Evolutionary conservation across 306 rosid species (phyloP), one percentile per base, ranked within the genome.

Genomic region (Pyrus bretschneideri): DNA sequence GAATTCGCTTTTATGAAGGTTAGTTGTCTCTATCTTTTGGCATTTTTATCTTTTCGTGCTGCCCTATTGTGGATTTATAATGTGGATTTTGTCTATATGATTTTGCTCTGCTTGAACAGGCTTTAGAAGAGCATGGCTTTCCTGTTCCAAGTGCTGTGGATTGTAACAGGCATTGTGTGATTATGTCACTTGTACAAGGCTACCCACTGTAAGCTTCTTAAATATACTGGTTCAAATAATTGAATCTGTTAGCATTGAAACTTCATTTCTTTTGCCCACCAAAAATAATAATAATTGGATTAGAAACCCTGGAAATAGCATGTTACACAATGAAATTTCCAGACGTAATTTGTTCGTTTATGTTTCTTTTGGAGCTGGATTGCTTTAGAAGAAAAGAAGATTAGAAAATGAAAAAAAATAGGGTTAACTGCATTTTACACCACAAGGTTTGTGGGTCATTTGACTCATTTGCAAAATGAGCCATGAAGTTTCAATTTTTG

Each of bases 1-100:
- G 97, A 94, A 76, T 94, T 85, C 79, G 89, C 98, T 68, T 94
- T 94, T 81, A 92, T 94, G 98, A 92, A 91, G 97, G 98, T 91
- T 22, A 49, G 21, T 49, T 29, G 38, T 42, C 66, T 27, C 40
- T 17, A 18, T 69, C n/a, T 22, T 70, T 61, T 9, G 22, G 69
- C 49, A 67, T 59, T 72, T 66, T 62, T 45, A 62, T 27, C 12
- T 75, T 27, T 44, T 29, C 6, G 9, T 61, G 44, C 18, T 73
- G 45, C 22, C 59, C 42, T 25, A 35, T 60, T 35, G 25, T 71
- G 30, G 71, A 66, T 42, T 69, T 69, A 8, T 61, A 69, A 45
- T 80, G 46, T 35, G 65, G 77, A 35, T 78, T 68, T 74, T 52
- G 35, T 35, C 35, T 69, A 78, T 38, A 73, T 18, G 9, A 71